Percentiles rank a stretch among this genome's conserved stretches.
Evolutionary conservation across 1,284 basidiomycete species (phyloP).

Genomic region (Tausonia pullulans): DNA sequence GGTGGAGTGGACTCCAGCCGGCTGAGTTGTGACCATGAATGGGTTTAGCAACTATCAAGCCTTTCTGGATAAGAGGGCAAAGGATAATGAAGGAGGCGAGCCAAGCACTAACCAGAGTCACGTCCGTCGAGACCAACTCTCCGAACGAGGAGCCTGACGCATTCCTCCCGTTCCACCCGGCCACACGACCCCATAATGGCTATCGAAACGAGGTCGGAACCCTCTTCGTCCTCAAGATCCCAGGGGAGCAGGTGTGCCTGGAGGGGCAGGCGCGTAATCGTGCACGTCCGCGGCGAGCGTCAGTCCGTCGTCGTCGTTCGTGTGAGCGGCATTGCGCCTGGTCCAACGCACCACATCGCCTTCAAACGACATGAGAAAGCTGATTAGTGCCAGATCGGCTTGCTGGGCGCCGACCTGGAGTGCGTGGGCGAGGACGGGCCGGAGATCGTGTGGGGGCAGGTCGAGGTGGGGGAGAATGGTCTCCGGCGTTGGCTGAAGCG

Average conservation of each 20-base stretch:
- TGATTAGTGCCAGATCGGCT: constrained; percentile 6
- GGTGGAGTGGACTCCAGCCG: constrained; percentile 93
- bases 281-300: not conserved
- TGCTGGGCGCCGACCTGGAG: not conserved
- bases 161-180: constrained; percentile 68
- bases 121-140: constrained; percentile 56
- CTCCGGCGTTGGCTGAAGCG: constrained; percentile 2
- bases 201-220: constrained; percentile 61
- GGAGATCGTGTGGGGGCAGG: constrained; percentile 9
- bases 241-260: constrained; percentile 3
- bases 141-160: constrained; percentile 62
- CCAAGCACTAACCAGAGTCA: constrained; percentile 49
- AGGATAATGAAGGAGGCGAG: not conserved
- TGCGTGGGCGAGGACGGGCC: constrained; percentile 12
- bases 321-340: not conserved
- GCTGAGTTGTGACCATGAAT: constrained; percentile 37
- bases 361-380: constrained; percentile 1
- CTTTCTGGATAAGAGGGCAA: not conserved
- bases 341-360: constrained; percentile 3
- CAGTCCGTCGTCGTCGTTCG: not conserved
- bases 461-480: constrained; percentile 12
- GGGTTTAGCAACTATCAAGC: not conserved
- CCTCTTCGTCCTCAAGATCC: constrained; percentile 61
- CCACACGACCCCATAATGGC: constrained; percentile 69
- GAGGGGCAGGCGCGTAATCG: not conserved